Base-by-base conservation (phyloP, 345 rosid species). In the Lenwebbia sp. region DNA sequence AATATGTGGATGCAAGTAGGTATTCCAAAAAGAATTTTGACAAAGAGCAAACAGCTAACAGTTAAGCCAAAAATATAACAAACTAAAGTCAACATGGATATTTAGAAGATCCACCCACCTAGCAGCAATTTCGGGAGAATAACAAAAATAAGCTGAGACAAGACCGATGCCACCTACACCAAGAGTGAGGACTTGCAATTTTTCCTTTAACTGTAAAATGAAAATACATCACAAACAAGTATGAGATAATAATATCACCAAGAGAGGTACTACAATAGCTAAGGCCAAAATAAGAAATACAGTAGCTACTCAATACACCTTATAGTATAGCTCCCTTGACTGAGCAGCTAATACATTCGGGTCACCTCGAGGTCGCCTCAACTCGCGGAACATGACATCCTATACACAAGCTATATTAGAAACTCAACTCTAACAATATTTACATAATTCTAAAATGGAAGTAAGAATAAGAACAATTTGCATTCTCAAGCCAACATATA, bases 131-230 rank as follows among this genome's bases (percentile, higher is more conserved):
- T 95, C 99, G 33, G 98, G 94, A 15, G 98, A 89, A 88, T 97
- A 97, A 54, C 96, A 93, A 84, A 95, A 88, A 88, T 94, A 97
- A 47, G 98, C 90, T 33, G 99, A 97, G 90, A 94, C 95, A 88
- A 97, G 87, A 78, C 99, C 98, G 47, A 96, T 92, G 86, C 97
- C 92, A 85, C 99, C 99, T 28, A 96, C 91, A 84, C 94, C 95
- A 74, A 94, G 51, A 41, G 98, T 97, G 82, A 94, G 93, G 88
- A 92, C 65, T 89, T 97, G 98, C 89, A 97, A 83, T 90, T 88
- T 96, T 15, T 84, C 90, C 89, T 90, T 97, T 88, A 97, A 88
- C 99, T 97, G 98, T 88, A 89, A 84, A 83, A 87, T 85, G 88
- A 81, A 91, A 82, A 62, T 55, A 83, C 84, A 85, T 62, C 88